Evolutionary conservation across 2,329 filamentous ascomycete species (phyloP), one percentile per base, ranked within the genome.

Genomic region (Scedosporium dehoogii): DNA sequence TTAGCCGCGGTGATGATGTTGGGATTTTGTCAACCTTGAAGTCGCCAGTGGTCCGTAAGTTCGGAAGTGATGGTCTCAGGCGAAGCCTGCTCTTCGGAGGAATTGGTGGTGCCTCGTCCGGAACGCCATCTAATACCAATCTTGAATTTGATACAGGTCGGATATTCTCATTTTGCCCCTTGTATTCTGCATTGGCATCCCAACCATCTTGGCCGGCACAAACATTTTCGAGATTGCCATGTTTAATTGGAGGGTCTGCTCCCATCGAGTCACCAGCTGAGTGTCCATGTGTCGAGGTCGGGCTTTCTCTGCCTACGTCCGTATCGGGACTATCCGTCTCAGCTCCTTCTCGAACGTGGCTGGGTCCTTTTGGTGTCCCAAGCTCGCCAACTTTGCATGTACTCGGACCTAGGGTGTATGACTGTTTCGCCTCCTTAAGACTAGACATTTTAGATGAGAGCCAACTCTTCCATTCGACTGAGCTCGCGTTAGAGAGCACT

Each of bases 401-500:
- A 46, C 44, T 25, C n/a, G n/a, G 27, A 27, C 25, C 57, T 27
- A 6, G 58, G 25, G 23, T 63, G 67, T 18, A 63, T 55, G 53
- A 62, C 55, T 4, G 69, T 63, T 18, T 53, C n/a, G 53, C 14
- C 0, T 63, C 65, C 56, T 82, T 79, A 1, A 81, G 68, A 62
- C 78, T 80, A 0, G 78, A 78, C 7, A 81, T 75, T 51, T 83
- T 79, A 2, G 79, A 75, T 7, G 81, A 81, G 46, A 84, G 75
- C 78, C 78, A 81, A 0, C 73, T 77, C 69, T 83, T 83, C 82
- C 81, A 84, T 63, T 83, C 81, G 2, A 76, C 70, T 2, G 80
- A 83, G 62, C 79, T 80, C 5, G 73, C 72, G 0, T 74, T 74
- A 1, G 78, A 80, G 3, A 69, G 66, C 1, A 73, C 70, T n/a